Base-by-base conservation (phyloP, 257 asterid species). In the Petunia secreta region DNA sequence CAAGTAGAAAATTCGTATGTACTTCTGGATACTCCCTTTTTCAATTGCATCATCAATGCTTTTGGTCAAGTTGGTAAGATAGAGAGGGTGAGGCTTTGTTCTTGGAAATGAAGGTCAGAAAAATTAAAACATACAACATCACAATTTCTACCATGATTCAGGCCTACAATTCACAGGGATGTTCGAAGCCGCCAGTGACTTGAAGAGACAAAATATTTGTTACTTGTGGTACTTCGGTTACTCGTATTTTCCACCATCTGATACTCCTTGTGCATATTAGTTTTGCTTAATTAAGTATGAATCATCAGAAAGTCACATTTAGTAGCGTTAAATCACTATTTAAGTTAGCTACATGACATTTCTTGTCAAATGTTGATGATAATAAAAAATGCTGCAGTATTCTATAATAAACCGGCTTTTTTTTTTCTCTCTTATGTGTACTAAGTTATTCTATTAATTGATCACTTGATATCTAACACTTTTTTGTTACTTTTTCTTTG, bases 1-100 rank as follows among this genome's bases (percentile, higher is more conserved):
- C 99, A 95, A 80, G 92, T 92, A 77, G 96, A 79, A 83, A 95
- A 88, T 84, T 87, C 97, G 13, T 91, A 93, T 84, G 97, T 92
- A 80, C 86, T 85, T 80, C 83, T 95, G 58, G 99, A 95, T 83
- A 91, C 98, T 13, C 63, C 92, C 0, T 93, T 92, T 80, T 95
- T 92, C 84, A 95, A 95, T 79, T 91, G 98, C 71, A 78, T 89
- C 73, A 90, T 95, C 71, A 86, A 85, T 83, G 97, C 93, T 48
- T 95, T 83, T 82, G 99, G 98, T 63, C 91, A 80, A 64, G 92
- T 89, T 46, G 98, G 98, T 59, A 87, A 95, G 80, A 73, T 92
- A 38, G 90, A 87, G 74, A 91, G 71, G 75, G 92, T 95, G 95
- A 85, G 88, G 96, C 92, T 84, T 14, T 91, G 34, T 93, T 88